Evolutionary conservation across 164 flowering plant genomes (phyloP).

Genomic region (Liriodendron chinense): DNA sequence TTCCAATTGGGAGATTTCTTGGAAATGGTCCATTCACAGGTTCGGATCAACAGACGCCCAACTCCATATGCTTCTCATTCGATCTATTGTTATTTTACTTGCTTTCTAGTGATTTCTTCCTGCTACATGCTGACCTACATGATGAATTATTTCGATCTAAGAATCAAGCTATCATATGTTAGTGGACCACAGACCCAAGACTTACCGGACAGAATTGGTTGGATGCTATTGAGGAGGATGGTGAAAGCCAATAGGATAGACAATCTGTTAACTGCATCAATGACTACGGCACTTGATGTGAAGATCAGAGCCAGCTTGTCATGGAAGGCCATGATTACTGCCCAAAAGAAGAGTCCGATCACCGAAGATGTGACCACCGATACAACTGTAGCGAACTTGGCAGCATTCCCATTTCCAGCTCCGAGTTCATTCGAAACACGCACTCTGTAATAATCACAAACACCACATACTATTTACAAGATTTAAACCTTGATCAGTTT

Average conservation of each 20-base stretch:
- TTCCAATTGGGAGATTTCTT: no score
- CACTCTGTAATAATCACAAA: constrained; percentile 33
- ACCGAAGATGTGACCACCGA: constrained; percentile 37
- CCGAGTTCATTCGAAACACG: constrained; percentile 73
- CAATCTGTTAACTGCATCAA: constrained; percentile 38
- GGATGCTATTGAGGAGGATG: constrained; percentile 58
- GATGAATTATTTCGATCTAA: no score
- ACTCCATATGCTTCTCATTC: no score
- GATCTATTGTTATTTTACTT: no score
- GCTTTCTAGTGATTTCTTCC: no score
- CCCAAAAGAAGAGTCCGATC: constrained; percentile 52
- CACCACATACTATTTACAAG: not conserved
- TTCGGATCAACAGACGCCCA: no score
- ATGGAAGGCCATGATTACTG: constrained; percentile 35
- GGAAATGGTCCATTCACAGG: no score
- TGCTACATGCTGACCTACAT: no score
- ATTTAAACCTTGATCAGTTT: no score
- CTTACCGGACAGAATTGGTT: constrained; percentile 66
- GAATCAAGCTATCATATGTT: not conserved
- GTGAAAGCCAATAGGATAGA: constrained; percentile 48
- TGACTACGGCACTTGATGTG: constrained; percentile 39
- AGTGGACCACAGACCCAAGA: not conserved
- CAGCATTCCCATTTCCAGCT: constrained; percentile 59
- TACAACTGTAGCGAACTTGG: constrained; percentile 54
- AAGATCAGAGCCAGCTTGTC: constrained; percentile 44